A percentile compares a stretch with the other conserved stretches of the same genome.
phyloP scores from a whole-genome alignment of 164 flowering plant genomes.

The Houttuynia cordata region DNA sequence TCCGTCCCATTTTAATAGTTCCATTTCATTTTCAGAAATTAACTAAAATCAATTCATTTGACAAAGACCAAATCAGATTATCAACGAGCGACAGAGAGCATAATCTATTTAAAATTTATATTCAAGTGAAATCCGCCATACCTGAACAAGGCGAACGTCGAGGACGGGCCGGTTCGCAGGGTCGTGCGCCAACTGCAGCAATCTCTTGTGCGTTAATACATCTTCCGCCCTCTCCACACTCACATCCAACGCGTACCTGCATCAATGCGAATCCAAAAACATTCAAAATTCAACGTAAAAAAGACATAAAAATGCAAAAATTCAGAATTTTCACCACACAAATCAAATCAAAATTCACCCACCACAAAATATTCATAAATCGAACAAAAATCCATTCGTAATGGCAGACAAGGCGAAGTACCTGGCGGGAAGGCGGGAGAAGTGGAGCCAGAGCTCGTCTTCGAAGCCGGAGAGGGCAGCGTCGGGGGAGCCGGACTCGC shows the following conservation, averaged over 20 bases:
- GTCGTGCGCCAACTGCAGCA: conserved; percentile 64
- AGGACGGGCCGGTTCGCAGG: conserved; percentile 61
- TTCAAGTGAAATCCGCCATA: conserved; percentile 7
- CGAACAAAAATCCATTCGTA: neutral
- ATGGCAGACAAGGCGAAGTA: conserved; percentile 4
- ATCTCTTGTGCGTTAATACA: conserved; percentile 74
- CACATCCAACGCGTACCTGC: conserved; percentile 89
- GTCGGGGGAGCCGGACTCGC: conserved; percentile 29
- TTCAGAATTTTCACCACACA: too few relatives aligned
- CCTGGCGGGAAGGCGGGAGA: conserved; percentile 65
- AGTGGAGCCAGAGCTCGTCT: conserved; percentile 75
- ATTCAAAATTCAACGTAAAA: too few relatives aligned
- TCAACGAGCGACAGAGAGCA: too few relatives aligned
- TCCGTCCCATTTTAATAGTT: too few relatives aligned
- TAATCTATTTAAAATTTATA: too few relatives aligned
- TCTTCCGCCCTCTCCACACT: conserved; percentile 94
- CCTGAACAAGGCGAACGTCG: conserved; percentile 88
- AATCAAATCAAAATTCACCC: too few relatives aligned
- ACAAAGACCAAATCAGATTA: too few relatives aligned
- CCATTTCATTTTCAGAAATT: too few relatives aligned
- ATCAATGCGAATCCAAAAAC: neutral
- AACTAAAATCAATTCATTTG: too few relatives aligned
- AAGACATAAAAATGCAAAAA: too few relatives aligned
- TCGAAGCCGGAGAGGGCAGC: conserved; percentile 44
- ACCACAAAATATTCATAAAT: neutral